Evolutionary conservation across 306 rosid genomes (phyloP), one percentile per base, ranked within the genome.

Genomic region (Herpetospermum pedunculosum): DNA sequence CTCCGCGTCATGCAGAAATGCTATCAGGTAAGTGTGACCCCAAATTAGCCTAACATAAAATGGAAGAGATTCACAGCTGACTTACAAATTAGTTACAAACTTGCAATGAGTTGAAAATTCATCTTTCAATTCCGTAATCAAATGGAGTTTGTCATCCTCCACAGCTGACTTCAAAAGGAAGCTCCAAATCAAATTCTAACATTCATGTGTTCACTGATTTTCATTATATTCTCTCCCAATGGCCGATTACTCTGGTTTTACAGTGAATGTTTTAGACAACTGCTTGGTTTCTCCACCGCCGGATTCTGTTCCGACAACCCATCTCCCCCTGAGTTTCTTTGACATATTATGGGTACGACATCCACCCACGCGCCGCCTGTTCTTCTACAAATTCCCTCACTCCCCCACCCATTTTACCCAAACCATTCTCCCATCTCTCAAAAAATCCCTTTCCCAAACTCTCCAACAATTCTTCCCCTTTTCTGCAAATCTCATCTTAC

Each of bases 391-490:
- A 48, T 76, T 29, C 41, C 52, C 84, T 13, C 73, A 75, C 65
- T 38, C 84, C 2, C 65, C 79, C 28, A 58, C 62, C 5, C 34
- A 72, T 37, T 80, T 80, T 73, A 40, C 12, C 5, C 18, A 65
- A 30, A 19, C 75, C 3, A 26, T 72, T 64, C 72, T 84, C 32
- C 87, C 83, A 18, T 8, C 69, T 14, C 75, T 84, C 37, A 81
- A 78, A 47, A 38, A 49, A 70, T 76, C 83, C 12, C 85, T 84
- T 58, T 78, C 83, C 50, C 78, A 78, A 26, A 41, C 81, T 58
- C 82, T 80, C 71, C 78, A 25, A 6, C 79, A 58, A 76, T 84
- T 80, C n/a, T 84, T 57, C 30, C 87, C 85, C 0, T 43, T 65
- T 25, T 72, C 65, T 1, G 76, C 50, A 1, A 49, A 68, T 49